These are phyloP conservation scores for Hygrophila difformis DNA, from an alignment of 257 asterid species.

Conservation along the genomic window DNA sequence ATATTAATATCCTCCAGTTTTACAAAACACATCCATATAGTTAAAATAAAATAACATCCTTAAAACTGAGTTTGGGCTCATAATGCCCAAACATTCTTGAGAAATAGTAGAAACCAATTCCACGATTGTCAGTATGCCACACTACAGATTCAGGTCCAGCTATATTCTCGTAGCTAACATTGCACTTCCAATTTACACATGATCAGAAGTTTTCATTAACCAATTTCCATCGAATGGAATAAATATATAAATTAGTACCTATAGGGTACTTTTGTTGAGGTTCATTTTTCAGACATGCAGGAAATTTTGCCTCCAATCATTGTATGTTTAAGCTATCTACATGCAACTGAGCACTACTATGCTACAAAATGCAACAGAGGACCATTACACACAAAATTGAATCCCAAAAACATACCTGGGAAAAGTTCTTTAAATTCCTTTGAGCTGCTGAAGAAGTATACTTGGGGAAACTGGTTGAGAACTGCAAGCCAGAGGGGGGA, in stretches of 20 bases:
- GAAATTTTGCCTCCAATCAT: conserved; percentile 2
- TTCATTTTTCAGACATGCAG: conserved; percentile 2
- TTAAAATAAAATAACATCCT: too few relatives aligned
- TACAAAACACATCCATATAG: too few relatives aligned
- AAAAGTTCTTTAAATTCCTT: conserved; percentile 70
- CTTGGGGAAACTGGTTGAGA: conserved; percentile 70
- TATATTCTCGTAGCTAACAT: too few relatives aligned
- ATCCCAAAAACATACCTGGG: conserved; percentile 45
- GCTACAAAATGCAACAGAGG: too few relatives aligned
- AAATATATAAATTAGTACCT: background rate
- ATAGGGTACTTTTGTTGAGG: conserved; percentile 1
- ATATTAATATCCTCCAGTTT: too few relatives aligned
- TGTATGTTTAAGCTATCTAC: background rate
- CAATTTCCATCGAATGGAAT: background rate
- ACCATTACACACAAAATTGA: too few relatives aligned
- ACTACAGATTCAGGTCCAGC: background rate
- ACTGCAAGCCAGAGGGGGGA: too few relatives aligned
- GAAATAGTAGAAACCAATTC: too few relatives aligned
- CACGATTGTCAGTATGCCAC: background rate
- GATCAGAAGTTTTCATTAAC: too few relatives aligned
- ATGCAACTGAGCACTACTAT: background rate
- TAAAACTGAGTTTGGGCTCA: too few relatives aligned
- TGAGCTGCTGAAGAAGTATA: conserved; percentile 87
- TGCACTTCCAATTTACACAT: too few relatives aligned
- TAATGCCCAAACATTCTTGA: too few relatives aligned